Evolutionary conservation across 177 flowering plant genomes (phyloP), one percentile per base, ranked within the genome.

Genomic region (Tripterygium wilfordii): DNA sequence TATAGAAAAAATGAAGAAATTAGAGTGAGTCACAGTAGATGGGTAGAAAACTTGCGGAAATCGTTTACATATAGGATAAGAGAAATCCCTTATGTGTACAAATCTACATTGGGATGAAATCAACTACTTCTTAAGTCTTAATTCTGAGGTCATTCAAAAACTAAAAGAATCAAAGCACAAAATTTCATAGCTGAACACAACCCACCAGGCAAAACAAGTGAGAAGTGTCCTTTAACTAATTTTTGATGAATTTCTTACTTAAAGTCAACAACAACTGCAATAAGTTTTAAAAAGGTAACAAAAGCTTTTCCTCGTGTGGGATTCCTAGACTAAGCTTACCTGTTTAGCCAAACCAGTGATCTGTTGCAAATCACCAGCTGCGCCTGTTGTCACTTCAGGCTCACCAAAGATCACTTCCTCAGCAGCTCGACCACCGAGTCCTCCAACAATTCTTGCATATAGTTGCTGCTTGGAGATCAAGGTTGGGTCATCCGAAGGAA

Each of bases 381-480:
- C 86, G 45, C 88, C 85, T 27, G 94, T 81, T 0, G 85, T 84
- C 28, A 75, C 64, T 57, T 84, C 94, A 8, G 82, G 31, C 49
- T 79, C 86, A 3, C 92, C 92, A 53, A 79, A 81, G 30, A 84
- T 74, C 17, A 79, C 53, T 56, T 84, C 88, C 67, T 84, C 92
- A 7, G 92, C 82, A 37, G 88, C 70, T 24, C 83, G 48, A 16
- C 88, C 86, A 8, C 89, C 94, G 3, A 85, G 74, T 24, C 85
- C 87, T 29, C 83, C 87, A 25, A 80, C 85, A 28, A 85, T 72
- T 68, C 89, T 71, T 7, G 94, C 85, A 63, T 80, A 78, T 4
- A 85, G 65, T 54, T 85, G 95, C 43, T 74, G 73, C 68, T 69
- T 78, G 20, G 89, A 78, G 30, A 78, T 49, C 17, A 82, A 66